Evolutionary conservation across 1,284 basidiomycete genomes (phyloP), one percentile per base, ranked within the genome.

Genomic region (Hemileia vastatrix): DNA sequence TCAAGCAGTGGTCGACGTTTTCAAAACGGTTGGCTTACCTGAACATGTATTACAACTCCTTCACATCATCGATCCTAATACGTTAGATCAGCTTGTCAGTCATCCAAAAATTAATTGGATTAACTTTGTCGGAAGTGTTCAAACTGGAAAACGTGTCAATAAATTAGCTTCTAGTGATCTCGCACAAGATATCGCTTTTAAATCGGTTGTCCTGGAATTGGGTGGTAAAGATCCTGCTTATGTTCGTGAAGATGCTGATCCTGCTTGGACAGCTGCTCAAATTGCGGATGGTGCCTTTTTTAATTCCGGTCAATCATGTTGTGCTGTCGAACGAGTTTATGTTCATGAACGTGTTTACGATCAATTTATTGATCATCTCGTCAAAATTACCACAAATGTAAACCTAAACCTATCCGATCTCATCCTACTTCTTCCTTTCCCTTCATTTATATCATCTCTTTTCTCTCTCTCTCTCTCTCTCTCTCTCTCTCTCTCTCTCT

Each of bases 181-280:
- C 0, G 71, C 74, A 0, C 84, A 83, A 5, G 87, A 87, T 1
- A 67, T 70, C 4, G 84, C 83, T 0, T 93, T 96, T 79, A 94
- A 90, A 70, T 85, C 85, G 13, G 70, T 79, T 5, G 78, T 77
- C 2, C 72, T 82, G 50, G 81, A 97, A 85, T 83, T 97, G 15
- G 93, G 93, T 3, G 93, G 93, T 1, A 96, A 96, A 77, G 92
- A 96, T 72, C 90, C 93, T 5, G 93, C 93, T 0, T 97, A 95
- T 71, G 91, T 96, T 5, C 81, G 90, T 31, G 77, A 81, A 0
- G 92, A 96, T 72, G 91, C 87, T 0, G 84, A 96, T 76, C 72
- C 94, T 3, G 82, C 83, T 33, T 95, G 87, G 74, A 87, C 90
- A 0, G 86, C 85, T 2, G 82, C 83, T 23, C 86, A 96, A 73